Evolutionary conservation across 768 basidiomycete genomes (phyloP).

Genomic region (Cantharellus cinnabarinus): DNA sequence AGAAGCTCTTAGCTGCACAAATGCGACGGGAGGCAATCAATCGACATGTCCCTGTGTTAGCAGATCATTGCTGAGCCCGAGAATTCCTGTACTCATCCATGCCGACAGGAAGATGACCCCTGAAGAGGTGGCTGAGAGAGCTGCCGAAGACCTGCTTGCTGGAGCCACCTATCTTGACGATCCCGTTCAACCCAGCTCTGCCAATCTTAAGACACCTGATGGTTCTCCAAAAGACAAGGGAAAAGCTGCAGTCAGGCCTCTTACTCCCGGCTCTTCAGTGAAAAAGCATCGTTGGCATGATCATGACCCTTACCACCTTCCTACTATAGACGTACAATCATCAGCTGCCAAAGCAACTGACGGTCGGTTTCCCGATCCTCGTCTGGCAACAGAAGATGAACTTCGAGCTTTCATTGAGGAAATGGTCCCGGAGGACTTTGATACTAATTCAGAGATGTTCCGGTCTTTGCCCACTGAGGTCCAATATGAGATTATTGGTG

Average conservation of each 20-base stretch:
- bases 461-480: slow-evolving; percentile 85
- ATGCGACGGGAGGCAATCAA: slow-evolving; percentile 75
- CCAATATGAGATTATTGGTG: slow-evolving; percentile 96
- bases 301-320: slow-evolving; percentile 86
- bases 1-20: slow-evolving; percentile 81
- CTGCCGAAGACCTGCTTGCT: slow-evolving; percentile 17
- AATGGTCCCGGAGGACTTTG: slow-evolving; percentile 90
- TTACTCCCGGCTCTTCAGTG: slow-evolving; percentile 2
- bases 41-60: slow-evolving; percentile 17
- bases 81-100: neutral
- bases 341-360: slow-evolving; percentile 41
- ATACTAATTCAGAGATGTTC: slow-evolving; percentile 76
- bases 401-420: slow-evolving; percentile 83
- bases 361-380: slow-evolving; percentile 54
- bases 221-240: neutral
- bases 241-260: neutral
- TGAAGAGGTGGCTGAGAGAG: neutral
- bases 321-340: slow-evolving; percentile 54
- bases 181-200: slow-evolving; percentile 21
- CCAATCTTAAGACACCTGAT: neutral
- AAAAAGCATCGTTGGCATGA: slow-evolving; percentile 7
- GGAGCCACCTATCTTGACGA: slow-evolving; percentile 81
- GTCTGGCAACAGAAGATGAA: slow-evolving; percentile 92
- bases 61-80: neutral
- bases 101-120: neutral